phyloP scores from a whole-genome alignment of 2,329 filamentous ascomycete species.

The Monascus ruber region DNA sequence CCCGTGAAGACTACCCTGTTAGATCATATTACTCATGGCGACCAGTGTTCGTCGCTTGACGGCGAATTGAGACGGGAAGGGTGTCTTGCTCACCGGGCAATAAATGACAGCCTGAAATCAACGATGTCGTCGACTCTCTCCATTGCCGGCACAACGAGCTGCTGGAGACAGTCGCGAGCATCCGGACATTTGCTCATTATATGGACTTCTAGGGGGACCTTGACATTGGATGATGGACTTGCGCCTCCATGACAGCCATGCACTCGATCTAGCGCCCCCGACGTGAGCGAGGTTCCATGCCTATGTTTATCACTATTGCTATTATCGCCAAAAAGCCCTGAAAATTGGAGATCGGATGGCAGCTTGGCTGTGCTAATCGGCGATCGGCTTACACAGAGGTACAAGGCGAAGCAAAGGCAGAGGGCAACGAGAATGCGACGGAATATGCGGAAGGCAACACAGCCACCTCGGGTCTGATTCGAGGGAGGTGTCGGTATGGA shows the following conservation, averaged over 20 bases:
- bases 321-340: not conserved
- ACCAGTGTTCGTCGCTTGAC: not conserved
- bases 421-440: conserved; percentile 3
- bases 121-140: conserved; percentile 69
- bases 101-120: conserved; percentile 82
- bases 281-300: no score
- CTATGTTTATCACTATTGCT: not conserved
- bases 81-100: conserved; percentile 55
- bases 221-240: conserved; percentile 4
- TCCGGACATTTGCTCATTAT: conserved; percentile 98
- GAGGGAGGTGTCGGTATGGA: no score
- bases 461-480: not conserved
- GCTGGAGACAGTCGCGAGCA: conserved; percentile 67
- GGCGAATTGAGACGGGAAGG: not conserved
- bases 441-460: conserved; percentile 1
- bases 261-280: no score
- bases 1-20: no score
- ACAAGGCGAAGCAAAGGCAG: conserved; percentile 4
- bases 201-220: conserved; percentile 77
- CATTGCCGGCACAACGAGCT: conserved; percentile 80
- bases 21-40: no score
- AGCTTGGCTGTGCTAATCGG: not conserved
- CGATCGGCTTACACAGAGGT: conserved; percentile 3
- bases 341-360: not conserved
- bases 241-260: not conserved